phyloP scores from a whole-genome alignment of 306 rosid genomes.

The Clitoria ternatea region DNA sequence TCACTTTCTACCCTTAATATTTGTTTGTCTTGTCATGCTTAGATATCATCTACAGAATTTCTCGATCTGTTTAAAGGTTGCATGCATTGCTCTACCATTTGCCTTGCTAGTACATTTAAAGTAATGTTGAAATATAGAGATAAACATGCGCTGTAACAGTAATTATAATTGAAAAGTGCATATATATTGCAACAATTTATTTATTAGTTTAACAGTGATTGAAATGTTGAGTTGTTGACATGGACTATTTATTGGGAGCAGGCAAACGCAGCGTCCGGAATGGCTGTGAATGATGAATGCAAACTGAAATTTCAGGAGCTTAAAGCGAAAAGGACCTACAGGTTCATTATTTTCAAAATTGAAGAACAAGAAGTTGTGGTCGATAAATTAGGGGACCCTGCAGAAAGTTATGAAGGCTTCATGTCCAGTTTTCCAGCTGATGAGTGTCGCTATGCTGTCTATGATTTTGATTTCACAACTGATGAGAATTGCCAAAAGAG shows the following conservation, averaged over 20 bases:
- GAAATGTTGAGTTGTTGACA: background rate
- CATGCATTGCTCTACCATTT: background rate
- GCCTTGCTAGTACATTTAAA: background rate
- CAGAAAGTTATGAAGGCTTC: slow-evolving; percentile 56
- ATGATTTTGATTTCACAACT: slow-evolving; percentile 72
- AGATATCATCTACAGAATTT: background rate
- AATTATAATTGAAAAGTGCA: too few species aligned
- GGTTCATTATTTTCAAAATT: slow-evolving; percentile 68
- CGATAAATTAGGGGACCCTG: slow-evolving; percentile 58
- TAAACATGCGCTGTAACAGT: too few species aligned
- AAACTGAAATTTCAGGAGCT: slow-evolving; percentile 71
- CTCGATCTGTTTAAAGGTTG: background rate
- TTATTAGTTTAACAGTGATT: background rate
- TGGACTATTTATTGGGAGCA: slow-evolving; percentile 31
- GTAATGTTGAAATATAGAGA: too few species aligned
- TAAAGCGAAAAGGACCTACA: slow-evolving; percentile 58
- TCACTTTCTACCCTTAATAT: background rate
- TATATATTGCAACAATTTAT: too few species aligned
- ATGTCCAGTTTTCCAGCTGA: slow-evolving; percentile 56
- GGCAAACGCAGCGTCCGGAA: slow-evolving; percentile 85
- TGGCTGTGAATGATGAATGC: slow-evolving; percentile 87
- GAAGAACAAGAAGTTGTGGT: slow-evolving; percentile 64
- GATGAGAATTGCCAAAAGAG: slow-evolving; percentile 78
- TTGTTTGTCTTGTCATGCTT: background rate
- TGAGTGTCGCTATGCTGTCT: slow-evolving; percentile 87